Conservation (phyloP, 306 rosid species). For the Sicyos baderoa region DNA sequence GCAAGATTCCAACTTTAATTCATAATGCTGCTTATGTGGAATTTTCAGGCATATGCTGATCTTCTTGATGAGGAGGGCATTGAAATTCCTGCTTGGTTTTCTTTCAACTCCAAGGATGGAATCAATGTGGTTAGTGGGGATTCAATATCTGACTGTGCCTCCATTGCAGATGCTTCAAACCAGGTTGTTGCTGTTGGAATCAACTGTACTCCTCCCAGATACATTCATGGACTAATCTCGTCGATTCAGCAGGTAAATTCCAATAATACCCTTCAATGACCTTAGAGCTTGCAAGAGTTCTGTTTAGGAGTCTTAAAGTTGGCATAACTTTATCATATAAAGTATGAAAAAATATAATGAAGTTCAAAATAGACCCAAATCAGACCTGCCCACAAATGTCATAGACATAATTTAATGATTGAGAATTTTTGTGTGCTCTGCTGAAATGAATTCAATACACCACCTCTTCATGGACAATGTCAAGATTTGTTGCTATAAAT, state of each 20-base stretch:
- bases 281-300: neutral
- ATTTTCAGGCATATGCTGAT: slow-evolving; percentile 65
- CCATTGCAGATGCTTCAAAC: slow-evolving; percentile 57
- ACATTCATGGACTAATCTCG: slow-evolving; percentile 55
- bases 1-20: neutral
- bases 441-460: too few species aligned
- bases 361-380: too few species aligned
- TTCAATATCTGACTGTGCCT: slow-evolving; percentile 60
- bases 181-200: slow-evolving; percentile 72
- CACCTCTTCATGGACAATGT: neutral
- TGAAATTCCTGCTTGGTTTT: slow-evolving; percentile 76
- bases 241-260: slow-evolving; percentile 43
- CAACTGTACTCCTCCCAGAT: slow-evolving; percentile 86
- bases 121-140: slow-evolving; percentile 62
- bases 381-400: too few species aligned
- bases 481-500: too few species aligned
- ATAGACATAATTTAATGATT: too few species aligned
- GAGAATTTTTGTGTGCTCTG: too few species aligned
- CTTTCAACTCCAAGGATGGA: slow-evolving; percentile 74
- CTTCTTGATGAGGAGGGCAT: slow-evolving; percentile 69
- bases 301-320: neutral
- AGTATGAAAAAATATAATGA: too few species aligned
- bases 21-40: slow-evolving; percentile 8
- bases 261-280: neutral
- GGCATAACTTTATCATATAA: neutral